Evolutionary conservation across 1,284 basidiomycete genomes (phyloP).

Genomic region (Tylopilus orsonianus): DNA sequence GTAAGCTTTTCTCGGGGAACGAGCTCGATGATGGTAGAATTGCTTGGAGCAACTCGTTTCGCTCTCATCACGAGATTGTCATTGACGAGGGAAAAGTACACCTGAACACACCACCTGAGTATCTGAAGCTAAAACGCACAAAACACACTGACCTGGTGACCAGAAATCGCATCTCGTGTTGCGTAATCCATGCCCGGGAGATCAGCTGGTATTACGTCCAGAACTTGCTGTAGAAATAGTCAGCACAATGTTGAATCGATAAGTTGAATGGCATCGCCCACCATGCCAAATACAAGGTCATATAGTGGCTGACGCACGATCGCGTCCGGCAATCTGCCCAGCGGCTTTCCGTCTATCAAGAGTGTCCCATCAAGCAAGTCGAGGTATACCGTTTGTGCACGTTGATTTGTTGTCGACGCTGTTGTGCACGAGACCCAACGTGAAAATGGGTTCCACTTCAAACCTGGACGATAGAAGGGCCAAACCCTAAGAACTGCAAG

Average conservation of each 20-base stretch:
- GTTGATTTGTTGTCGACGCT: conserved; percentile 3
- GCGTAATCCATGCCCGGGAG: conserved; percentile 38
- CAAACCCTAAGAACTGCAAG: conserved; percentile 38
- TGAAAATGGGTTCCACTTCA: conserved; percentile 35
- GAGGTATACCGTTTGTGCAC: conserved; percentile 34
- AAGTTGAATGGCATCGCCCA: conserved; percentile 8
- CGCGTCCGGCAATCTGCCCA: conserved; percentile 38
- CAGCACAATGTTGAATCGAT: not conserved
- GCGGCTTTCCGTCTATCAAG: conserved; percentile 41
- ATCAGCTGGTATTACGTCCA: conserved; percentile 38
- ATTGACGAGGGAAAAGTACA: conserved; percentile 32
- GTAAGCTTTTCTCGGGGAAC: conserved; percentile 36
- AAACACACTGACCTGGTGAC: conserved; percentile 20
- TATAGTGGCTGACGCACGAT: conserved; percentile 38
- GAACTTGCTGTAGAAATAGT: conserved; percentile 29
- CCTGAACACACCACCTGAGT: conserved; percentile 15
- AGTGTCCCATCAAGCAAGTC: conserved; percentile 44
- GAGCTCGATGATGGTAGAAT: conserved; percentile 31
- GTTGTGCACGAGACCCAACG: conserved; percentile 39
- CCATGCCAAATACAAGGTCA: conserved; percentile 33
- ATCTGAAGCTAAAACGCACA: too few relatives aligned
- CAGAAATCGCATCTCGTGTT: conserved; percentile 26
- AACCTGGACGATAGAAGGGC: conserved; percentile 34
- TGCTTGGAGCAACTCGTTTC: not conserved
- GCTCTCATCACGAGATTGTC: conserved; percentile 35